Base-by-base conservation (phyloP, 2,329 filamentous ascomycete genomes). In the Dactylellina leptospora region DNA sequence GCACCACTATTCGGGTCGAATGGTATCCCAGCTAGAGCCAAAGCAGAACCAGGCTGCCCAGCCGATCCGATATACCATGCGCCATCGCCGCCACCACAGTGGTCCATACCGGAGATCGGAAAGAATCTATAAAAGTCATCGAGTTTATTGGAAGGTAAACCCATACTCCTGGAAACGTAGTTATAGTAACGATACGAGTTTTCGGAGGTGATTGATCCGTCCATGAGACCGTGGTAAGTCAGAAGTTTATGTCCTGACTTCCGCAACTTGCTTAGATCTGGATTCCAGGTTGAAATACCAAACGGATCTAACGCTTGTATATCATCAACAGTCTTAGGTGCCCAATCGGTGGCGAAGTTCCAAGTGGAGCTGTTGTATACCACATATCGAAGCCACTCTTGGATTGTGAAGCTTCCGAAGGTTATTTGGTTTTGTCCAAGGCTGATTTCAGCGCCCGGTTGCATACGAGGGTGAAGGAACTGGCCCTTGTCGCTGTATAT, bases 341-440 rank as follows among this genome's bases (percentile, higher is more conserved):
- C 79, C 71, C 82, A 81, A 23, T 77, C 79, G 13, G 78, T 74
- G 4, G 44, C 47, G 23, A 77, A 77, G 33, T 78, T 77, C 79
- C 80, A 84, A 25, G 75, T 76, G 3, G 80, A 77, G 64, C 83
- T 70, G 45, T 77, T 79, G 76, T 80, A 81, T n/a, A 83, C 78
- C 0, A 79, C 81, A 63, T 83, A 82, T 33, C 78, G 79, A 74
- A 78, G 82, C 81, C 81, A 83, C 70, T 82, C 81, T n/a, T n/a
- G n/a, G n/a, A n/a, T n/a, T n/a, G n/a, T n/a, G n/a, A n/a, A n/a
- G n/a, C n/a, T n/a, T n/a, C n/a, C n/a, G n/a, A n/a, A n/a, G n/a
- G n/a, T n/a, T n/a, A n/a, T n/a, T n/a, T n/a, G n/a, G n/a, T n/a
- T n/a, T n/a, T n/a, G n/a, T n/a, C n/a, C n/a, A n/a, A n/a, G n/a